Conservation (phyloP, 148 eudicot genomes). For the Diospyros kaki region DNA sequence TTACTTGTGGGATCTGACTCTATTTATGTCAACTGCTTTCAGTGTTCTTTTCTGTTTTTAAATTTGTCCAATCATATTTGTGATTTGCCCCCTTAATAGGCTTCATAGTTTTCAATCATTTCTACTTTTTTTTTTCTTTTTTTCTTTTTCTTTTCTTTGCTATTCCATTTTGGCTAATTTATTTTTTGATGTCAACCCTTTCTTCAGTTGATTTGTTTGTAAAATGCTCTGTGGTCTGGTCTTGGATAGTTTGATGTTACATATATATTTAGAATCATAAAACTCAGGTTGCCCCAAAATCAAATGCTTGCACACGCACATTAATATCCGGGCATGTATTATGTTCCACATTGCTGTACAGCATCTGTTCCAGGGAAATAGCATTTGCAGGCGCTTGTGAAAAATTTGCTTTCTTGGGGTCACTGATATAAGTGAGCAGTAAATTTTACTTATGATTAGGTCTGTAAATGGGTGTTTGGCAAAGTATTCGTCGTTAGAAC, state of each 20-base stretch:
- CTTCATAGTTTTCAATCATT: not conserved
- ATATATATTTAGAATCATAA: not conserved
- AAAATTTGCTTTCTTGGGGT: not conserved
- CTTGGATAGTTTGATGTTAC: not conserved
- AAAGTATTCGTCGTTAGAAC: not conserved
- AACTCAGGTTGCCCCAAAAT: no score
- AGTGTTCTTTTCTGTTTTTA: not conserved
- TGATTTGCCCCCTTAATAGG: not conserved
- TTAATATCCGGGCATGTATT: not conserved
- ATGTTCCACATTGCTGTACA: not conserved
- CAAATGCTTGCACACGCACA: not conserved
- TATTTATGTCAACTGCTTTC: not conserved
- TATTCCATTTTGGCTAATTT: not conserved
- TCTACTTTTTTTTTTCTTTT: not conserved
- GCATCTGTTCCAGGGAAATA: not conserved
- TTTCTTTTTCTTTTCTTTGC: not conserved
- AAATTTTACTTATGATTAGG: no score
- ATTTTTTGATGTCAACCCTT: not conserved
- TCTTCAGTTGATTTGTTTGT: not conserved
- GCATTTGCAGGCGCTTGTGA: not conserved
- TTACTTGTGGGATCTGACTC: not conserved
- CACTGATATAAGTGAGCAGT: not conserved
- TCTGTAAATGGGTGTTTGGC: no score
- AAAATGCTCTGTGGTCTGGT: not conserved
- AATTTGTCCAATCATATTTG: not conserved